Base-by-base conservation (phyloP, 1,284 basidiomycete genomes). In the Apiotrichum montevideense region DNA sequence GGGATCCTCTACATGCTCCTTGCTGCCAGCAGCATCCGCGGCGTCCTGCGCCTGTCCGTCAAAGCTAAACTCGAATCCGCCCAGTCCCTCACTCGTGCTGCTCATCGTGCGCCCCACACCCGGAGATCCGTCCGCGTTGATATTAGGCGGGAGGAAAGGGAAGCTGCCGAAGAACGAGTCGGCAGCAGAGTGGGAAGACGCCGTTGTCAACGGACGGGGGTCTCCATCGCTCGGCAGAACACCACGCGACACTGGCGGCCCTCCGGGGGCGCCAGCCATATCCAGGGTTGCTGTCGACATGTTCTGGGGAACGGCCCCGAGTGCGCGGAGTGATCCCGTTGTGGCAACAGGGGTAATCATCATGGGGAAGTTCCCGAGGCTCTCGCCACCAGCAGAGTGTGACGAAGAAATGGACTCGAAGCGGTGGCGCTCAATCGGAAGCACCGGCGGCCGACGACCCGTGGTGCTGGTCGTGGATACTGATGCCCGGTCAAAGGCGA, bases 301-400 rank as follows among this genome's bases (percentile, higher is more conserved):
- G 52, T 54, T 58, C 14, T 46, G 49, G 10, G 57, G 57, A 29
- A 58, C 35, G 6, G 48, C 51, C 10, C 48, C 43, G 13, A 39
- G 29, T 6, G 47, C 37, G 13, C 35, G 35, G 15, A 35, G 35
- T 21, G 21, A 49, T 4, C 47, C 35, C 8, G 4, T 49, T 10
- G 35, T n/a, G 1, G 47, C 37, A 3, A 54, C 51, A 21, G 61
- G 55, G 3, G 70, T 72, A 3, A 70, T 70, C 35, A 73, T 71
- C 71, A 75, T 75, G 32, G 73, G 73, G 66, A 72, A 75, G 1
- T 63, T 65, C 32, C 69, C 67, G 3, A 74, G 63, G 11, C 71
- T 73, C 57, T 75, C 73, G 46, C 70, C 57, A 34, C 62, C 70
- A 15, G 65, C 64, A 15, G 69, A 71, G 58, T 66, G 64, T 14